Base-by-base conservation (phyloP, 805 yeast genomes). In the Saccharomyces jurei region DNA sequence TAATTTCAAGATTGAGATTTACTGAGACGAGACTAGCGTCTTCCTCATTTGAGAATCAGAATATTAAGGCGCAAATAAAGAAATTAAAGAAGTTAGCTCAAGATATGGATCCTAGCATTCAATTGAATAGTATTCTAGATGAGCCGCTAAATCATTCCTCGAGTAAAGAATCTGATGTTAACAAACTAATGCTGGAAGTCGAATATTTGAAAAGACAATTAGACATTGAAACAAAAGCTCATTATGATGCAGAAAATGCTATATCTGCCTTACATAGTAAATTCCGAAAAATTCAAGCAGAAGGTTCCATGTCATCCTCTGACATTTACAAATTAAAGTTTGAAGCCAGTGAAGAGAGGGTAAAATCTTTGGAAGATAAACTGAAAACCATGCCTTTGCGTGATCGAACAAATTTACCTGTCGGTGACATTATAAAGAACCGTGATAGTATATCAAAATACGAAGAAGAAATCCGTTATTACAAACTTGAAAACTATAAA, bases 1-100 rank as follows among this genome's bases (percentile, higher is more conserved):
- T 84, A 48, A 71, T 74, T 26, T 82, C 85, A 48, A 89, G 85
- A 56, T 63, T 84, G 51, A 76, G 77, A 31, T 71, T 85, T 60
- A 68, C 87, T 13, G 86, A 84, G 59, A 79, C 84, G 1, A 76
- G 87, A 60, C 65, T 83, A n/a, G 84, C 86, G 1, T 76, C 84
- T n/a, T 84, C 82, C 50, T 75, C 83, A 6, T 80, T 80, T 57
- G 86, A 82, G 53, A 80, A 77, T 56, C 82, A 79, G 62, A 79
- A 71, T 51, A 63, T 75, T 57, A 74, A 70, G 48, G 76, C 78
- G 11, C 76, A 75, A 48, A 52, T 81, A 4, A 71, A 71, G 31
- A 75, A 72, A 46, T 51, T 77, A 29, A 69, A 66, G 50, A 58
- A 67, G 55, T 55, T 69, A 29, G 51, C 72, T 6, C 52, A 52